Percentiles rank a stretch among this genome's conserved stretches.
Evolutionary conservation across 1,139 yeast genomes (phyloP).

Genomic region (Kazachstania sp.): DNA sequence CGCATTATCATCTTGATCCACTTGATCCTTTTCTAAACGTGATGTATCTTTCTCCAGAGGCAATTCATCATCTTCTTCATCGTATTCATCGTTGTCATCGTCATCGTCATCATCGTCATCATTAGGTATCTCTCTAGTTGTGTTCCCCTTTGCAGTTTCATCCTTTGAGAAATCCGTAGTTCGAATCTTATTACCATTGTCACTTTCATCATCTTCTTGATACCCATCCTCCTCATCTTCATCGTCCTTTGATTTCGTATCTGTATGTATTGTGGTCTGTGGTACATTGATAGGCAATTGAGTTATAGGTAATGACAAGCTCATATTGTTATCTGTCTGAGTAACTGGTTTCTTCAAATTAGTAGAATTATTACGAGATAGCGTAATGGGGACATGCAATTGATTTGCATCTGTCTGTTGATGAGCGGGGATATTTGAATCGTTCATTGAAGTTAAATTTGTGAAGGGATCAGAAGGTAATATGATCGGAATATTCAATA

Average conservation of each 20-base stretch:
- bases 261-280: not conserved
- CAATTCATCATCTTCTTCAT: constrained; percentile 6
- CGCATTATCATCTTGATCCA: constrained; percentile 9
- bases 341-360: not conserved
- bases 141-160: not conserved
- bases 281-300: not conserved
- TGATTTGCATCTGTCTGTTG: not conserved
- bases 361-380: not conserved
- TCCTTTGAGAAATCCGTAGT: not conserved
- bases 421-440: not conserved
- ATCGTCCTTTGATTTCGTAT: constrained; percentile 2
- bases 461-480: not conserved
- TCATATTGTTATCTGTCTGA: not conserved
- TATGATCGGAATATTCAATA: not conserved
- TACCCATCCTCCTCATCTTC: constrained; percentile 25
- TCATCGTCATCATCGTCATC: constrained; percentile 9
- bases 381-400: not conserved
- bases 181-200: constrained; percentile 2
- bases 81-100: constrained; percentile 6
- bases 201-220: constrained; percentile 28
- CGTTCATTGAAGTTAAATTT: not conserved
- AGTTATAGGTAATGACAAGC: not conserved
- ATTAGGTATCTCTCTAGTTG: not conserved
- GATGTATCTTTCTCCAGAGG: not conserved
- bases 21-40: not conserved